Conservation (phyloP, 2,329 filamentous ascomycete genomes). For the Fusarium pseudograminearum region DNA sequence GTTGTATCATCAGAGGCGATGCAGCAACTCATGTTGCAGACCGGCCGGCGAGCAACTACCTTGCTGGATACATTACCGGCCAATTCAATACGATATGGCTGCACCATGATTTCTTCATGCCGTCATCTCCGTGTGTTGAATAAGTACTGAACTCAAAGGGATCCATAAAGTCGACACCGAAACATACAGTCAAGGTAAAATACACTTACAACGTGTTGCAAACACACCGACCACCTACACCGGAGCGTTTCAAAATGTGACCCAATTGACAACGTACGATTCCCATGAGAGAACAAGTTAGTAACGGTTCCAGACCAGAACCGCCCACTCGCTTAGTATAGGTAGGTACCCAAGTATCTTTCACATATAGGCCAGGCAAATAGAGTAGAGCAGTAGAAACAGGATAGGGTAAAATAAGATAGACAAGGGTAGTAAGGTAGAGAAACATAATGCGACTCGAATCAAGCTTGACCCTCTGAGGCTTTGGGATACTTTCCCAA, state of each 20-base stretch:
- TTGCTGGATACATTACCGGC: constrained; percentile 21
- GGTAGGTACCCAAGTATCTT: background rate
- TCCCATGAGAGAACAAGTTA: constrained; percentile 5
- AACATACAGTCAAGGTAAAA: background rate
- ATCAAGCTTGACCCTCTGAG: constrained; percentile 19
- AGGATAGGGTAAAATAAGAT: background rate
- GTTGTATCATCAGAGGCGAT: constrained; percentile 34
- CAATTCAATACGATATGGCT: constrained; percentile 32
- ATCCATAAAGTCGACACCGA: constrained; percentile 1
- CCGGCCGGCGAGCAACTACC: constrained; percentile 1
- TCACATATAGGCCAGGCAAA: background rate
- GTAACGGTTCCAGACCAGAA: constrained; percentile 28
- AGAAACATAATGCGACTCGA: constrained; percentile 21
- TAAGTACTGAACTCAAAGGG: constrained; percentile 17
- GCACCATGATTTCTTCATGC: constrained; percentile 42
- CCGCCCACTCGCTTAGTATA: background rate
- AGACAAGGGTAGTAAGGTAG: background rate
- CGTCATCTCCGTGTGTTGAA: constrained; percentile 33
- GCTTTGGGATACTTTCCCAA: constrained; percentile 15
- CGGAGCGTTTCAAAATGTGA: constrained; percentile 34
- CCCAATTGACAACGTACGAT: constrained; percentile 37
- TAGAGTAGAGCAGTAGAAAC: background rate
- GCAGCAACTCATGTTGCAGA: constrained; percentile 17
- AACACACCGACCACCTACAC: constrained; percentile 25
- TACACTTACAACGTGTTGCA: constrained; percentile 3